Evolutionary conservation across 2,329 filamentous ascomycete genomes (phyloP), one percentile per base, ranked within the genome.

Genomic region (Aspergillus sp.): DNA sequence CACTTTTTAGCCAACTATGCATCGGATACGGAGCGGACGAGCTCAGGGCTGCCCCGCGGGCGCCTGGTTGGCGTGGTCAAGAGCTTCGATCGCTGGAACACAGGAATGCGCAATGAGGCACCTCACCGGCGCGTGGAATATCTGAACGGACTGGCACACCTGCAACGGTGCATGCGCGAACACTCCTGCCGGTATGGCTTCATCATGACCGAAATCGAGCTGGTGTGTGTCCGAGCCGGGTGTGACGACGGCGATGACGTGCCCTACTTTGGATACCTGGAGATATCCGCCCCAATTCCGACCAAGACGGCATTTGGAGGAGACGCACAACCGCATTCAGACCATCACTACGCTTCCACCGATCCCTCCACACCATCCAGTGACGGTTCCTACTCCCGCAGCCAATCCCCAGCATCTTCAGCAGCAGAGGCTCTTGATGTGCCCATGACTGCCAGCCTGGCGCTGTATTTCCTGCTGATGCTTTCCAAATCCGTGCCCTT

Each of bases 121-220:
- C 88, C 90, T 51, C 80, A 89, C 66, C 86, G 90, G 69, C 85
- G 87, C 46, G 88, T 95, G 45, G 83, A 91, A 68, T 96, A 96
- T 71, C 83, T 96, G 13, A 84, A 86, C 40, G 88, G 88, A 1
- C 81, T 97, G 5, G 78, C 90, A 0, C 88, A 94, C 57, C 74
- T 96, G 36, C 91, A 97, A 68, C 81, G 88, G 62, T 83, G 85
- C 60, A 95, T 96, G 89, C 89, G 91, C 65, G 89, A 95, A 70
- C 88, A 95, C 70, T 83, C 84, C 53, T 94, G 88, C 63, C 84
- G 91, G 46, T 97, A 96, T 66, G 91, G 91, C 43, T 97, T 95
- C 74, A 91, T 97, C 66, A 82, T 96, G 61, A 96, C 89, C 1
- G 91, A 96, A 70, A 95, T 95, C 57, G 91, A 97, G 70, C 82